phyloP scores from a whole-genome alignment of 345 rosid genomes.

The Corchorus olitorius region DNA sequence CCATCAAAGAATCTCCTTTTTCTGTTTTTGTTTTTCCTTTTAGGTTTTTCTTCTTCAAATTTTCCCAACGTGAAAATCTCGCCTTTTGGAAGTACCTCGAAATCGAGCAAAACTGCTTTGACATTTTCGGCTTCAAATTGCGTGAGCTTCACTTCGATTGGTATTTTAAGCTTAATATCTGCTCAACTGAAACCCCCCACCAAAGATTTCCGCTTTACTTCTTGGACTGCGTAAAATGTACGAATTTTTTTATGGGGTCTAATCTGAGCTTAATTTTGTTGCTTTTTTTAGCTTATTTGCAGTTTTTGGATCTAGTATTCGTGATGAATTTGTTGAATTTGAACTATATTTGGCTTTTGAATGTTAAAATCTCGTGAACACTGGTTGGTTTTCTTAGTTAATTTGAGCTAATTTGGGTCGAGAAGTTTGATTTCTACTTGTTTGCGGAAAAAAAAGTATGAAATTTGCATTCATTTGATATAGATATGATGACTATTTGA shows the following conservation, averaged over 20 bases:
- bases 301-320: neutral
- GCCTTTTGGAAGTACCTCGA: neutral
- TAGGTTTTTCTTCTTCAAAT: neutral
- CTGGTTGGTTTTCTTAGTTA: conserved; percentile 9
- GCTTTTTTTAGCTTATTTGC: neutral
- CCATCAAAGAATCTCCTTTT: neutral
- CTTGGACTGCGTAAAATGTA: neutral
- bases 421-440: neutral
- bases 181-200: neutral
- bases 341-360: conserved; percentile 5
- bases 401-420: neutral
- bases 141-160: conserved; percentile 5
- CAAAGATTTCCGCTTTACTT: neutral
- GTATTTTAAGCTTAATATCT: neutral
- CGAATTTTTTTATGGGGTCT: neutral
- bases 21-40: neutral
- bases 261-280: neutral
- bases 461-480: neutral
- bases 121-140: neutral
- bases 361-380: conserved; percentile 10
- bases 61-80: neutral
- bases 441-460: neutral
- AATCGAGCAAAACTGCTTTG: neutral
- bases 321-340: conserved; percentile 3
- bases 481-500: neutral